phyloP scores from a whole-genome alignment of 805 yeast species.

The Candida lessepsii region DNA sequence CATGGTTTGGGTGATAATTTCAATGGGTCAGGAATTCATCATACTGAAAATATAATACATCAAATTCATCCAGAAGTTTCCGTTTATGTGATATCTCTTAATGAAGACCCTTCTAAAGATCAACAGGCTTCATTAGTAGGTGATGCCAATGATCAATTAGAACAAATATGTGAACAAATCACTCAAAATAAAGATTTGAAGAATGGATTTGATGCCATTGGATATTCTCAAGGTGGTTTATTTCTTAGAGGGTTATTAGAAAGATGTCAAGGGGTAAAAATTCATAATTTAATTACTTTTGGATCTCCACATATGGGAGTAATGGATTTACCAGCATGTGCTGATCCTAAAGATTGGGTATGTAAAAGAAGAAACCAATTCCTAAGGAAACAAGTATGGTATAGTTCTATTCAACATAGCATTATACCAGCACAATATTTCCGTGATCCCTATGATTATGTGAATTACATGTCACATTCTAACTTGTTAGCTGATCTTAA shows the following conservation, averaged over 20 bases:
- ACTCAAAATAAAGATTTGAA: constrained; percentile 41
- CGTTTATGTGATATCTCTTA: constrained; percentile 54
- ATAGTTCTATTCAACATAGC: constrained; percentile 50
- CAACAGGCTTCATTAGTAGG: constrained; percentile 58
- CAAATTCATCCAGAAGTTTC: constrained; percentile 48
- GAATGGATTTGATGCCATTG: constrained; percentile 68
- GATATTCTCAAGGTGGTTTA: constrained; percentile 85
- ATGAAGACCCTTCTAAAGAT: constrained; percentile 50
- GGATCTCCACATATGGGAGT: constrained; percentile 85
- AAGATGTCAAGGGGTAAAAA: constrained; percentile 43
- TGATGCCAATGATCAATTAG: constrained; percentile 53
- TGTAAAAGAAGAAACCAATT: constrained; percentile 55
- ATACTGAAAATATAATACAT: constrained; percentile 43
- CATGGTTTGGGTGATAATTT: constrained; percentile 82
- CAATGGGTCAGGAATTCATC: constrained; percentile 56
- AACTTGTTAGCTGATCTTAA: constrained; percentile 62
- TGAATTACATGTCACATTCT: constrained; percentile 54
- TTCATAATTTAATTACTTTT: constrained; percentile 61
- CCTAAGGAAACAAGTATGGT: constrained; percentile 62
- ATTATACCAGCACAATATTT: constrained; percentile 76
- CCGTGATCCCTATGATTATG: constrained; percentile 57
- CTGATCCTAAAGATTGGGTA: constrained; percentile 49
- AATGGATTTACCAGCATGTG: constrained; percentile 63
- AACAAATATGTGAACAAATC: constrained; percentile 56
- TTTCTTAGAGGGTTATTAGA: constrained; percentile 68